phyloP scores from a whole-genome alignment of 2,329 filamentous ascomycete genomes.

The Epichloe hybrida region DNA sequence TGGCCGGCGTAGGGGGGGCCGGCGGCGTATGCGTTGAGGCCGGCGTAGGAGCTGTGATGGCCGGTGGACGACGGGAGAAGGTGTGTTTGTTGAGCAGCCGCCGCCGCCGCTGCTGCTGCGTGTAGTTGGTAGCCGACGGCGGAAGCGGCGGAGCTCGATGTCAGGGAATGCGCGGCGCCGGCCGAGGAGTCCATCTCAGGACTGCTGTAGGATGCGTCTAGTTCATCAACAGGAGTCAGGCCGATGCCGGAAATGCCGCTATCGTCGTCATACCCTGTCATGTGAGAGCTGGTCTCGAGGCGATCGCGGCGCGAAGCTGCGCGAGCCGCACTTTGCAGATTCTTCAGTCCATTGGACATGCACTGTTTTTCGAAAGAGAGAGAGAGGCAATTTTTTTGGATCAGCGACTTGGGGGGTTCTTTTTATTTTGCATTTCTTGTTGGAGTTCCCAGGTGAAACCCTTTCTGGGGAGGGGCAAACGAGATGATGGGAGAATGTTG shows the following conservation, averaged over 20 bases:
- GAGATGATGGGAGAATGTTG: neutral
- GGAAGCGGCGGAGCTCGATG: slow-evolving; percentile 22
- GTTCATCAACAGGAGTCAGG: slow-evolving; percentile 45
- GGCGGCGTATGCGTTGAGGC: slow-evolving; percentile 11
- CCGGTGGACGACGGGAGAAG: slow-evolving; percentile 6
- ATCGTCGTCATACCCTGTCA: slow-evolving; percentile 50
- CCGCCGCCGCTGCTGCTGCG: neutral
- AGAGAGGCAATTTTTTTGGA: neutral
- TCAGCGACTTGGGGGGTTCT: neutral
- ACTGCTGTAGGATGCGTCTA: slow-evolving; percentile 43
- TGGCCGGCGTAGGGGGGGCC: slow-evolving; percentile 11
- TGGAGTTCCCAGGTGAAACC: too few relatives aligned
- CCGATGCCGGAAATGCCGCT: slow-evolving; percentile 53
- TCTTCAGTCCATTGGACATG: slow-evolving; percentile 74
- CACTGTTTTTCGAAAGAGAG: slow-evolving; percentile 35
- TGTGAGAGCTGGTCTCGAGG: slow-evolving; percentile 28
- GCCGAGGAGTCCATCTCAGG: slow-evolving; percentile 35
- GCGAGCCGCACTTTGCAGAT: slow-evolving; percentile 57
- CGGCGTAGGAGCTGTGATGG: slow-evolving; percentile 7
- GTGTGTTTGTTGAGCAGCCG: neutral
- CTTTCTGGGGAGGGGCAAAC: too few relatives aligned
- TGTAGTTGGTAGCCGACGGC: slow-evolving; percentile 1
- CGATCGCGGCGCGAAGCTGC: slow-evolving; percentile 53
- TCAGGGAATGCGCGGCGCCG: slow-evolving; percentile 21
- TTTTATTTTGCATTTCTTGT: too few relatives aligned